Evolutionary conservation across 371 early-diverging fungal species (phyloP).

Genomic region (Rhizomucor pusillus): DNA sequence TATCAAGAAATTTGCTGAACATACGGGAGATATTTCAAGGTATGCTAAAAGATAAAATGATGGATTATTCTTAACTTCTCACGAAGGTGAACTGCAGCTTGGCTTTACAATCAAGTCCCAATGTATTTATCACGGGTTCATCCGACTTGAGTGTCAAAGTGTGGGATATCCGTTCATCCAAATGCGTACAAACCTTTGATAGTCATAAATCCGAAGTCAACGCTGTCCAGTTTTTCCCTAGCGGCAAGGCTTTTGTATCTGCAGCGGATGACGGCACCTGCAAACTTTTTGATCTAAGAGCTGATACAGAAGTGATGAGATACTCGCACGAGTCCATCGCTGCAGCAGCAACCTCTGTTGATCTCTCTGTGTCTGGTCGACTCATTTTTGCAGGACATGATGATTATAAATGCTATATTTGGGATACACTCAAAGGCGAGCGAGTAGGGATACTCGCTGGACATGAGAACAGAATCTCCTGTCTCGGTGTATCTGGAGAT

Average conservation of each 20-base stretch:
- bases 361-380: constrained; percentile 93
- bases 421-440: constrained; percentile 97
- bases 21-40: constrained; percentile 97
- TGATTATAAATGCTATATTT: constrained; percentile 97
- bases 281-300: constrained; percentile 94
- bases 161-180: constrained; percentile 96
- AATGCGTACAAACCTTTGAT: constrained; percentile 96
- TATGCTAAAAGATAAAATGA: constrained; percentile 13
- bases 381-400: constrained; percentile 97
- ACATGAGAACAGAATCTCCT: constrained; percentile 97
- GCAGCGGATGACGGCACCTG: constrained; percentile 98
- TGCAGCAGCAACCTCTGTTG: constrained; percentile 96
- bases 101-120: constrained; percentile 88
- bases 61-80: no score
- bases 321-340: constrained; percentile 96
- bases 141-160: constrained; percentile 98
- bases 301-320: constrained; percentile 94
- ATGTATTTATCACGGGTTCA: constrained; percentile 95
- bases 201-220: constrained; percentile 99
- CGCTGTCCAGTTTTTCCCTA: constrained; percentile 98
- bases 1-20: constrained; percentile 90
- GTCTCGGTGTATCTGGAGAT: constrained; percentile 92
- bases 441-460: constrained; percentile 90
- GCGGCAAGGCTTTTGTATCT: constrained; percentile 94
- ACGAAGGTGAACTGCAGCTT: no score